Base-by-base conservation (phyloP, 2,329 filamentous ascomycete species). In the Akanthomyces uredinophilus region DNA sequence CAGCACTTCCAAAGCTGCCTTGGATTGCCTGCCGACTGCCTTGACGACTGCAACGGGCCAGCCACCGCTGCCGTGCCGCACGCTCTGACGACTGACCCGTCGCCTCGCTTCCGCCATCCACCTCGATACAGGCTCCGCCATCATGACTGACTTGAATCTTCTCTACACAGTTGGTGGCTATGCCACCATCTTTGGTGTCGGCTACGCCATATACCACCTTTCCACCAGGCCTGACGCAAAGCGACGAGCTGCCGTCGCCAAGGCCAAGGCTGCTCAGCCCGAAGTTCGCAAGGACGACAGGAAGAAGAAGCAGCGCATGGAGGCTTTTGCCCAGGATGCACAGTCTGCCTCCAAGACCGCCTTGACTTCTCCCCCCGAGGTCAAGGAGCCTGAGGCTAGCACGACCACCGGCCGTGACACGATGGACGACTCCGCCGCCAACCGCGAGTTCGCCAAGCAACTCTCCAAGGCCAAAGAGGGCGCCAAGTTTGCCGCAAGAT, bases 381-480 rank as follows among this genome's bases (percentile, higher is more conserved):
- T 81, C 67, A 68, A 60, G 52, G 61, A 60, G 56, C 66, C 27
- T 52, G 47, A 46, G 24, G 61, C 64, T 46, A 57, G 56, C 56
- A 71, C 66, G 37, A 66, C 66, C 47, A 72, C 68, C 50, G 67
- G 73, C 37, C 68, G 73, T 24, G 74, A 79, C 54, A 79, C 79
- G 63, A 74, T 77, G 7, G 82, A 88, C 63, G 86, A 88, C 63
- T 83, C 83, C 50, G 79, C 86, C 61, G 86, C 88, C 70, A 89
- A 89, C 72, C 84, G 83, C 69, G 89, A 92, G 67, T 94, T 95
- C 73, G 91, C 91, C 37, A 84, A 84, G 69, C 88, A 90, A 72
- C 81, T 95, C 67, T 79, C 85, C 62, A 88, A 83, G 68, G 82
- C 88, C 56, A 89, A 91, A 77, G 81, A 89, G 66, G 91, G 91